phyloP scores from a whole-genome alignment of 805 yeast genomes.

The Sugiyamaella lignohabitans region DNA sequence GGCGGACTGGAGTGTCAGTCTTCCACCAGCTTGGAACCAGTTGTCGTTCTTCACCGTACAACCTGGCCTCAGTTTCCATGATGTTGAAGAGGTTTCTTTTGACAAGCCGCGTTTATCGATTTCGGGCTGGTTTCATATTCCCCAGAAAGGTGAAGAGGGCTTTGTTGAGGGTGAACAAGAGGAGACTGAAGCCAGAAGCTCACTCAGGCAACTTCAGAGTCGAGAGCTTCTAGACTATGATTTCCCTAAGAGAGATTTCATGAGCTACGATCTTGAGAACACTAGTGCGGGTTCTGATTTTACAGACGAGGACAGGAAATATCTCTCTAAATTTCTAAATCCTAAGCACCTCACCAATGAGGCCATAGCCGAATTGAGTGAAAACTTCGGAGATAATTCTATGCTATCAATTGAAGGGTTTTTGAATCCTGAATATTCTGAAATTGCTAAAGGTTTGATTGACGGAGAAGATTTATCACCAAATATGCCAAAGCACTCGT shows the following conservation, averaged over 20 bases:
- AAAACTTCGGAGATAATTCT: conserved; percentile 59
- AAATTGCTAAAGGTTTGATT: conserved; percentile 40
- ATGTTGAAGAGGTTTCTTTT: conserved; percentile 92
- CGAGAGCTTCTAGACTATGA: conserved; percentile 73
- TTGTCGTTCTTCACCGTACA: conserved; percentile 93
- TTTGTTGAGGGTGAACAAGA: conserved; percentile 78
- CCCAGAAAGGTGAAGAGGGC: conserved; percentile 88
- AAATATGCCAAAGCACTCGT: conserved; percentile 50
- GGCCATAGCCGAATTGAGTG: conserved; percentile 40
- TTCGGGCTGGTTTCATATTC: conserved; percentile 99
- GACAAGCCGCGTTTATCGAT: conserved; percentile 87
- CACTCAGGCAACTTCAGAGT: conserved; percentile 73
- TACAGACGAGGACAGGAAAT: conserved; percentile 23
- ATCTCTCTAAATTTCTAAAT: conserved; percentile 51
- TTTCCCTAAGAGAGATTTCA: conserved; percentile 51
- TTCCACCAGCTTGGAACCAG: conserved; percentile 93
- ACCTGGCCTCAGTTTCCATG: conserved; percentile 96
- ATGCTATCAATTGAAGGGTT: conserved; percentile 60
- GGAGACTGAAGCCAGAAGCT: conserved; percentile 62
- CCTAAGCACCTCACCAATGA: conserved; percentile 41
- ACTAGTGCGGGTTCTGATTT: conserved; percentile 7
- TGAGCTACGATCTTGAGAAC: conserved; percentile 1
- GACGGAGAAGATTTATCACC: conserved; percentile 44
- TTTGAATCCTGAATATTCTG: conserved; percentile 51
- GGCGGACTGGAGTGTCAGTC: conserved; percentile 59